phyloP scores from a whole-genome alignment of 1,284 basidiomycete genomes.

The Hypsizygus ulmarius region DNA sequence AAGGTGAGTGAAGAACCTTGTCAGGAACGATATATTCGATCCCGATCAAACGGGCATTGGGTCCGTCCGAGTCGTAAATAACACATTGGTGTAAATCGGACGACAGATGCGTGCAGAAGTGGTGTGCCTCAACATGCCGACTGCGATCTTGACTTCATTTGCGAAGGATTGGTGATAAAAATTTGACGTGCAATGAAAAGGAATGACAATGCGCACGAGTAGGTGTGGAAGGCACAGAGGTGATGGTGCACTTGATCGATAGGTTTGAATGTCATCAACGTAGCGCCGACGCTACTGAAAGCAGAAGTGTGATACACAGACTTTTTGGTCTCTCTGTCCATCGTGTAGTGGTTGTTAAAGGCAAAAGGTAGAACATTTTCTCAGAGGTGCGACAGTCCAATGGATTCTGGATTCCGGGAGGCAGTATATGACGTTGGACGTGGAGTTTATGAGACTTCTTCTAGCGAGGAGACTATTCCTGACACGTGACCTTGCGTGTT shows the following conservation, averaged over 20 bases:
- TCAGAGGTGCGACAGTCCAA: neutral
- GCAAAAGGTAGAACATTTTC: neutral
- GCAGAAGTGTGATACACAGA: constrained; percentile 10
- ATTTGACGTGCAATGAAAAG: neutral
- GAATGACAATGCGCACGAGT: constrained; percentile 9
- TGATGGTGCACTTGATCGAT: constrained; percentile 20
- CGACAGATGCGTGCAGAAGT: constrained; percentile 28
- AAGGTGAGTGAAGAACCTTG: neutral
- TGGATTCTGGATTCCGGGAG: too few relatives aligned
- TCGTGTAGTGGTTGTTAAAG: neutral
- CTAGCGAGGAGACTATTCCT: too few relatives aligned
- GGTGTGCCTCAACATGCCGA: constrained; percentile 28
- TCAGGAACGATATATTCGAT: constrained; percentile 49
- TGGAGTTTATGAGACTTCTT: too few relatives aligned
- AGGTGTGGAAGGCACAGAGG: constrained; percentile 23
- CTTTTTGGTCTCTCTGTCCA: constrained; percentile 9
- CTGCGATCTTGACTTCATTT: constrained; percentile 14
- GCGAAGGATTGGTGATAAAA: neutral
- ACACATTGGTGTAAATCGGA: constrained; percentile 29
- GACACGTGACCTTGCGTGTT: too few relatives aligned
- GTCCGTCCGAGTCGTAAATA: constrained; percentile 45
- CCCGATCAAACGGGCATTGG: constrained; percentile 47
- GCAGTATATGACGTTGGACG: too few relatives aligned
- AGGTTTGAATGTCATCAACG: constrained; percentile 12
- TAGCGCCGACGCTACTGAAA: constrained; percentile 8